Conservation (phyloP, 768 basidiomycete species). For the Mycena rebaudengoi region DNA sequence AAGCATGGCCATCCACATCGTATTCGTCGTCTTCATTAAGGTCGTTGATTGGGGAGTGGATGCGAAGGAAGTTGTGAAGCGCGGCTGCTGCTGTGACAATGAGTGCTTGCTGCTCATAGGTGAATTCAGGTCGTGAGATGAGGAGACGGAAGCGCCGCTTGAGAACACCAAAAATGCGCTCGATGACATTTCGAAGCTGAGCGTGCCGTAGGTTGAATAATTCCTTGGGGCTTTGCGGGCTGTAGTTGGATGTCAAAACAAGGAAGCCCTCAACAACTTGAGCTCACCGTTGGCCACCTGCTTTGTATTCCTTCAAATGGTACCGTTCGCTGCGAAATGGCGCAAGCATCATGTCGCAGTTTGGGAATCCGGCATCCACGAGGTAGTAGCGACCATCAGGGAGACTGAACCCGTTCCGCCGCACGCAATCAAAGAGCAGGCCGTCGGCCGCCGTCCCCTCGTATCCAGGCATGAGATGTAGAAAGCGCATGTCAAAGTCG, state of each 20-base stretch:
- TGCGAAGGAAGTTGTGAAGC: slow-evolving; percentile 34
- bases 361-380: slow-evolving; percentile 31
- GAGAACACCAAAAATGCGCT: slow-evolving; percentile 16
- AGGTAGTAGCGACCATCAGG: slow-evolving; percentile 31
- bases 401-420: slow-evolving; percentile 22
- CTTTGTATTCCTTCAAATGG: slow-evolving; percentile 34
- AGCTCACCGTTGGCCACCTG: not conserved
- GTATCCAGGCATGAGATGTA: slow-evolving; percentile 43
- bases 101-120: slow-evolving; percentile 20
- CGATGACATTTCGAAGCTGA: slow-evolving; percentile 29
- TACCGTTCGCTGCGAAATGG: slow-evolving; percentile 34
- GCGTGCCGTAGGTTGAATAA: too few species aligned
- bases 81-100: slow-evolving; percentile 22
- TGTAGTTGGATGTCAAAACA: not conserved
- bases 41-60: slow-evolving; percentile 19
- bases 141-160: slow-evolving; percentile 3
- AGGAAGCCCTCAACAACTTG: too few species aligned
- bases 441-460: slow-evolving; percentile 45
- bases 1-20: not conserved
- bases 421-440: slow-evolving; percentile 34
- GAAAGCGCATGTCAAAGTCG: slow-evolving; percentile 38
- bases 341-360: slow-evolving; percentile 32
- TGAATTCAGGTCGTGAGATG: slow-evolving; percentile 12
- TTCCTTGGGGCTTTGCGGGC: slow-evolving; percentile 28
- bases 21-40: not conserved